A percentile compares a stretch with the other conserved stretches of the same genome.
Evolutionary conservation across 2,329 filamentous ascomycete genomes (phyloP).

Genomic region (Lasiodiplodia hormozganensis): DNA sequence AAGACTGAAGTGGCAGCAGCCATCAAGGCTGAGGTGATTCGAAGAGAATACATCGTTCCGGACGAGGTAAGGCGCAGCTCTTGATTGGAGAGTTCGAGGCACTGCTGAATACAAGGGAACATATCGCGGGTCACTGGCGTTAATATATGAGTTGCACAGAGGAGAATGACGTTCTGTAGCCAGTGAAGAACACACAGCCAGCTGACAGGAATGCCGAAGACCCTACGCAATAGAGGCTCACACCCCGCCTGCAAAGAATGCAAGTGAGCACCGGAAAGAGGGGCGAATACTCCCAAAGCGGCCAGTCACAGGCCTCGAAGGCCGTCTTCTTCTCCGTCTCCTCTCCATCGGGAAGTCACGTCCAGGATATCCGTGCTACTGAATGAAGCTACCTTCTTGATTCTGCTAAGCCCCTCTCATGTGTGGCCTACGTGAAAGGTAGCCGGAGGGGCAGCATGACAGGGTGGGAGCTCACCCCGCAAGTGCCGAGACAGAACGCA

Average conservation of each 20-base stretch:
- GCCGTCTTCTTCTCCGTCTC: background rate
- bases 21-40: conserved; percentile 7
- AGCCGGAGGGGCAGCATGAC: background rate
- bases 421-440: background rate
- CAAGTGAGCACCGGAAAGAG: background rate
- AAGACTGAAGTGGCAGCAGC: background rate
- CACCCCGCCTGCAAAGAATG: background rate
- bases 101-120: background rate
- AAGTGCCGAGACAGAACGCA: background rate
- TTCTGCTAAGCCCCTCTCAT: background rate
- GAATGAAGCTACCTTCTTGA: conserved; percentile 1
- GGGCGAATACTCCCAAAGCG: background rate
- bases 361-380: background rate
- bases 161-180: background rate
- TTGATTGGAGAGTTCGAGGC: background rate
- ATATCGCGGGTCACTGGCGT: background rate
- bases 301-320: background rate
- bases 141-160: conserved; percentile 24
- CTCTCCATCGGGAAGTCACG: background rate
- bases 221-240: background rate
- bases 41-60: conserved; percentile 1
- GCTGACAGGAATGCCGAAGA: background rate
- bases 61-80: background rate
- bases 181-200: background rate
- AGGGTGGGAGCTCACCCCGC: background rate